Base-by-base conservation (phyloP, 106 monocot species). In the Dendrobium nobile region DNA sequence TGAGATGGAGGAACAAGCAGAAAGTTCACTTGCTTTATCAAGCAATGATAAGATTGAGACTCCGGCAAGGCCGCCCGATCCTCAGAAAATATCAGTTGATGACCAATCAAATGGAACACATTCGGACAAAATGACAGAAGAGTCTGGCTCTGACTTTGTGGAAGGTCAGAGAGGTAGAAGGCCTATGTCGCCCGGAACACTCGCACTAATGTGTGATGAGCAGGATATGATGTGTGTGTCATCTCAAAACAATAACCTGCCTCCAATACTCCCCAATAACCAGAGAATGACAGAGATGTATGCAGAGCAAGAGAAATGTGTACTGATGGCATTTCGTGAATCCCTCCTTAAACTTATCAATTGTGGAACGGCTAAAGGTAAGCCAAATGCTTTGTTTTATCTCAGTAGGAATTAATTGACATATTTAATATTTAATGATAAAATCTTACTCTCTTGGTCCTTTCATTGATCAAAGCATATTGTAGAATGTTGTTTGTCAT, bases 161-260 rank as follows among this genome's bases (percentile, higher is more conserved):
- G 91, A 92, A 58, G 84, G 33, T 19, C 87, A 84, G 73, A 85
- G 88, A 76, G 82, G 19, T 37, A 83, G 41, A 75, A 88, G 93
- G 87, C 92, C 98, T n/a, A 87, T 93, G 91, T 99, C 98, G 31
- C 98, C 98, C 20, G 88, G 92, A 28, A 99, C 98, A 55, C 86
- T 91, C 28, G 98, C 95, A 15, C 77, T 99, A 19, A 91, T 99
- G 98, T 99, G 98, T 75, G 91, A 99, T 82, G 98, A 99, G 72
- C 82, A 91, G 78, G 92, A 99, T 64, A 79, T 90, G 79, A 85
- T 94, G 78, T 91, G 94, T 80, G 87, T 89, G 86, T 72, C 85
- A 11, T 87, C 89, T 65, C 86, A 81, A 41, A 79, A 78, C 56
- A 65, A 80, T 24, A 78, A 10, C 75, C n/a, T 77, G 37, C 56